phyloP scores from a whole-genome alignment of 2,329 filamentous ascomycete genomes.

The Monilinia vaccinii-corymbosi region DNA sequence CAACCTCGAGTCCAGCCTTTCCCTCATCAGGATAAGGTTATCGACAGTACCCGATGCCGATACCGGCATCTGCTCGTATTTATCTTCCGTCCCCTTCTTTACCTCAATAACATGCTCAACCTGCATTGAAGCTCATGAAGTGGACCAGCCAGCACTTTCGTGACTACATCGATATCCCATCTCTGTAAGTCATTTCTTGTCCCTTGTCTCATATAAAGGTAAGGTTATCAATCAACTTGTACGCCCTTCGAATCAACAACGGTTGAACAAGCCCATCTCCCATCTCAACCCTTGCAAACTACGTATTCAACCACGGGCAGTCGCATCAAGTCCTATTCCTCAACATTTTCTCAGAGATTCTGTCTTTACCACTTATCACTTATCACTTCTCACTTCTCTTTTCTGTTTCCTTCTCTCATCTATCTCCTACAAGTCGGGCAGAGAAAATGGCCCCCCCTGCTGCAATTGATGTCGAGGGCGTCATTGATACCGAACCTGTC shows the following conservation, averaged over 20 bases:
- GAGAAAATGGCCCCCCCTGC: slow-evolving; percentile 35
- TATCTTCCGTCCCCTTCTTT: neutral
- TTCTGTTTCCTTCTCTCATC: neutral
- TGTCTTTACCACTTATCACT: neutral
- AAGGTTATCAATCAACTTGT: too few species aligned
- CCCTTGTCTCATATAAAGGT: too few species aligned
- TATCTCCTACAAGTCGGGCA: neutral
- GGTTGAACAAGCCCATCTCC: slow-evolving; percentile 7
- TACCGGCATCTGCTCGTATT: neutral
- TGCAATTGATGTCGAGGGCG: slow-evolving; percentile 29
- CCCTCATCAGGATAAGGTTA: too few species aligned
- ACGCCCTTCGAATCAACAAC: slow-evolving; percentile 7
- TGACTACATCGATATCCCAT: too few species aligned
- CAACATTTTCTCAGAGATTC: neutral
- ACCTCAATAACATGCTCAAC: too few species aligned
- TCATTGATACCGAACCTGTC: slow-evolving; percentile 36
- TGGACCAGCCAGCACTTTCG: neutral
- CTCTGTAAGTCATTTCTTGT: too few species aligned
- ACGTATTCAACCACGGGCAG: slow-evolving; percentile 1
- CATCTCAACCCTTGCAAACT: slow-evolving; percentile 6
- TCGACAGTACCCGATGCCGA: too few species aligned
- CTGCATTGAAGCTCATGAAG: neutral
- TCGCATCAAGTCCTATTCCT: neutral
- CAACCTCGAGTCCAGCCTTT: too few species aligned
- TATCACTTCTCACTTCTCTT: neutral